Conservation (phyloP, 352 stramenopile genomes). For the Phytophthora colocasiae region DNA sequence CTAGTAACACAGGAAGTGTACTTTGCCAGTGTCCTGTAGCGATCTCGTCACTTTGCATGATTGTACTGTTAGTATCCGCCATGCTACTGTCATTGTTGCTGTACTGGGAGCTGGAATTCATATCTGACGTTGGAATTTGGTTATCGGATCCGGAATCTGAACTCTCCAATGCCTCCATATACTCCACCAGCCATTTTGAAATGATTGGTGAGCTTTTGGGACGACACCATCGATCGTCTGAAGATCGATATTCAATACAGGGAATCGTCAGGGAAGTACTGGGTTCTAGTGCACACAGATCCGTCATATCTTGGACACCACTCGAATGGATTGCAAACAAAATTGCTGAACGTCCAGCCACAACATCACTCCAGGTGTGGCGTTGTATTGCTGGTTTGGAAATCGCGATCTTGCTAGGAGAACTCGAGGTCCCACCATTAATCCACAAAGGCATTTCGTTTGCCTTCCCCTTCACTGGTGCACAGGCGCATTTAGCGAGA, state of each 20-base stretch:
- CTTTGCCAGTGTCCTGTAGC: constrained; percentile 29
- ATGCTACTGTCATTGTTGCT: constrained; percentile 20
- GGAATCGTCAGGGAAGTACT: constrained; percentile 24
- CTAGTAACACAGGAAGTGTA: constrained; percentile 42
- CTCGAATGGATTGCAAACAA: constrained; percentile 29
- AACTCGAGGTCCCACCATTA: not conserved
- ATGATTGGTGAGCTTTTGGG: constrained; percentile 28
- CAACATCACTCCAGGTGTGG: constrained; percentile 20
- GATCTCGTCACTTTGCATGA: constrained; percentile 10
- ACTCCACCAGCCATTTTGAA: constrained; percentile 36
- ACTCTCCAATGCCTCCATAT: constrained; percentile 6
- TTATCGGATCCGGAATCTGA: constrained; percentile 3
- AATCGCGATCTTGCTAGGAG: constrained; percentile 5
- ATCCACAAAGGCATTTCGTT: constrained; percentile 17
- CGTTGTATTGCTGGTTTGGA: constrained; percentile 9
- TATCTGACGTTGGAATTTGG: not conserved
- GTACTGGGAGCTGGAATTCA: not conserved
- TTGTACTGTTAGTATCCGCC: constrained; percentile 13
- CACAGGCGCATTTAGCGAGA: constrained; percentile 22
- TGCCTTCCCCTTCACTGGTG: constrained; percentile 20
- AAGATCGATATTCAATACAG: constrained; percentile 35
- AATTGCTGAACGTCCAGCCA: constrained; percentile 15
- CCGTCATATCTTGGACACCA: not conserved
- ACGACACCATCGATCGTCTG: constrained; percentile 44
- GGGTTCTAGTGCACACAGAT: constrained; percentile 13